These are phyloP conservation scores for Lipomyces spencermartinsiae DNA, from an alignment of 805 yeast genomes.

Conservation along the genomic window DNA sequence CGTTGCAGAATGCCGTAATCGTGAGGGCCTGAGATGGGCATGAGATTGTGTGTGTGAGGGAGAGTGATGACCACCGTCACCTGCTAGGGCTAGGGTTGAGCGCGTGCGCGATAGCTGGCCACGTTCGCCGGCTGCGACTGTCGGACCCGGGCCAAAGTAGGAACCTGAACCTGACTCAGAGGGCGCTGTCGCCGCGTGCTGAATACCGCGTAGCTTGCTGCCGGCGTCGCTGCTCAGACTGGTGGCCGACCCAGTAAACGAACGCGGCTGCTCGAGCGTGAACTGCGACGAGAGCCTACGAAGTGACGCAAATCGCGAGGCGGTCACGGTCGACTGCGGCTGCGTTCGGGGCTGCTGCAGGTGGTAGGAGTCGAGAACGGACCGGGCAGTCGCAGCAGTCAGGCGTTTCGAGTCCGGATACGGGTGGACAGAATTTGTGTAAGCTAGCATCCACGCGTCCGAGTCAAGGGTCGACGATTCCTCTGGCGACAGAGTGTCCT, in stretches of 20 bases:
- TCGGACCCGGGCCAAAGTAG: not conserved
- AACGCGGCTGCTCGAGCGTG: constrained; percentile 23
- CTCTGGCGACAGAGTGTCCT: constrained; percentile 34
- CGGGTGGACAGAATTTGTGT: constrained; percentile 20
- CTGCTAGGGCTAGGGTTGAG: not conserved
- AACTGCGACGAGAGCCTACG: constrained; percentile 20
- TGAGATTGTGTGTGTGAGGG: not conserved
- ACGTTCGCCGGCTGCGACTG: not conserved
- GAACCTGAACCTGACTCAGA: not conserved
- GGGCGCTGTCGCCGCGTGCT: constrained; percentile 2
- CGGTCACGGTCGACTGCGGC: constrained; percentile 2
- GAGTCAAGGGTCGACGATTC: constrained; percentile 34
- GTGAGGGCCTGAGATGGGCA: not conserved
- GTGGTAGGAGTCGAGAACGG: constrained; percentile 33
- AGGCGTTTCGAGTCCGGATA: constrained; percentile 28
- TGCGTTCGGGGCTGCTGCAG: constrained; percentile 3
- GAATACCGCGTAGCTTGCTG: not conserved
- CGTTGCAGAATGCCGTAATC: not conserved
- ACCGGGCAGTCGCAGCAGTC: constrained; percentile 21
- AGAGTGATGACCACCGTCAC: not conserved
- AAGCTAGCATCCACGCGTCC: constrained; percentile 31
- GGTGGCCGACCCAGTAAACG: constrained; percentile 10
- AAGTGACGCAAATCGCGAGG: constrained; percentile 15
- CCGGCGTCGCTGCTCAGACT: not conserved
- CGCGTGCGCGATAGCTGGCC: not conserved